Conservation (phyloP, 1,139 yeast genomes). For the Suhomyces taliae region DNA sequence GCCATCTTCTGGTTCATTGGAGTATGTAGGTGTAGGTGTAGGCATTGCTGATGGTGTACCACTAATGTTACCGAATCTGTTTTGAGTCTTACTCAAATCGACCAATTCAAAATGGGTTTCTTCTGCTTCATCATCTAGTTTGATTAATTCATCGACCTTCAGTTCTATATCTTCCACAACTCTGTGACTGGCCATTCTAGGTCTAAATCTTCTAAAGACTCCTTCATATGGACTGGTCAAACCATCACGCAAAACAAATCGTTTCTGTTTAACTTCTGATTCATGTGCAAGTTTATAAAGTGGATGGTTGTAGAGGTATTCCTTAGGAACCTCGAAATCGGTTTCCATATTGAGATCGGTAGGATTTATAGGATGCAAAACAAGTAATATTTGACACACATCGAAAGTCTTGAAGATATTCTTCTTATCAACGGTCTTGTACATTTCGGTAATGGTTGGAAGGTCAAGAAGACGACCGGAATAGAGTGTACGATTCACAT, state of each 20-base stretch:
- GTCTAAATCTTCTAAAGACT: constrained; percentile 50
- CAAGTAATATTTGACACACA: constrained; percentile 80
- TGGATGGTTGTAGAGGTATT: constrained; percentile 43
- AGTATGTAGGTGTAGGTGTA: constrained; percentile 18
- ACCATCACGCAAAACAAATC: constrained; percentile 71
- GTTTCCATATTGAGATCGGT: constrained; percentile 37
- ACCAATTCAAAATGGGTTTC: constrained; percentile 77
- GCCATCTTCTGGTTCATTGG: constrained; percentile 19
- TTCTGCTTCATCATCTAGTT: constrained; percentile 81
- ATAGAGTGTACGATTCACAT: constrained; percentile 56
- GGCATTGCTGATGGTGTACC: constrained; percentile 27
- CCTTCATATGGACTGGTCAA: constrained; percentile 70
- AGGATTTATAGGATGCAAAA: constrained; percentile 61
- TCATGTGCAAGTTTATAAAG: constrained; percentile 43
- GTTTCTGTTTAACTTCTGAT: constrained; percentile 40
- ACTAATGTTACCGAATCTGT: constrained; percentile 18
- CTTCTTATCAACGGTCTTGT: constrained; percentile 86
- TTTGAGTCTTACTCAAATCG: constrained; percentile 42
- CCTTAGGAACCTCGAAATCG: constrained; percentile 44
- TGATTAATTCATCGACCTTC: constrained; percentile 72
- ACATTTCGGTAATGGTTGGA: constrained; percentile 86
- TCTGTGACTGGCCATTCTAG: constrained; percentile 48
- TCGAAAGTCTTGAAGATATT: constrained; percentile 87
- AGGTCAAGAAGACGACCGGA: constrained; percentile 86
- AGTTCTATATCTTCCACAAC: constrained; percentile 70